Evolutionary conservation across 768 basidiomycete species (phyloP), one percentile per base, ranked within the genome.

Genomic region (Agrocybe praecox): DNA sequence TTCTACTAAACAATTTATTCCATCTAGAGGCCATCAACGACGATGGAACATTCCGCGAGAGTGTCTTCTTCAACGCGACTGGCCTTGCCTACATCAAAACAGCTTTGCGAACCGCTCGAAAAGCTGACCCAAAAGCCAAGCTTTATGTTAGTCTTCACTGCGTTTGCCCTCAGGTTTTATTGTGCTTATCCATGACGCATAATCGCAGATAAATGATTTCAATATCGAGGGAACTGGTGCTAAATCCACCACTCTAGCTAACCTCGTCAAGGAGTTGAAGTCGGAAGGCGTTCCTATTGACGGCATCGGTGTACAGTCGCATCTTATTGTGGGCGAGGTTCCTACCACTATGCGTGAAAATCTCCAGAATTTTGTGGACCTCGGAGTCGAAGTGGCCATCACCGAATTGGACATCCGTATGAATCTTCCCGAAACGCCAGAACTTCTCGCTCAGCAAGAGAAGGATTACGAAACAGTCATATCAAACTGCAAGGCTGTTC

Each of bases 321-420:
- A 88, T 67, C 73, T 87, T 57, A 83, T 85, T 62, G 80, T 87
- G 24, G 86, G 85, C 33, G 63, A 80, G 60, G 74, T 88, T 23
- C 82, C 84, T 1, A 69, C 76, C 1, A 68, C 72, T 6, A 67
- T 88, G 47, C 71, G 79, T 53, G 67, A 75, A 3, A 82, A 83
- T 56, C 69, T 87, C 49, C 65, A 78, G 57, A 72, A 77, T 51
- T 81, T 88, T 65, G 76, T 81, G 6, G 79, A 78, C 10, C 79
- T 87, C 18, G 86, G 88, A 3, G 74, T 89, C 33, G 87, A 88
- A 62, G 82, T 88, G 18, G 86, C 86, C 6, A 80, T 88, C 60
- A 89, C 87, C 1, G 87, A 88, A 64, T 76, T 89, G 45, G 87
- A 88, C 63, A 84, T 84, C 63, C 76, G 86, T 48, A 84, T 86